phyloP scores from a whole-genome alignment of 345 rosid species.

The Lenwebbia sp. region DNA sequence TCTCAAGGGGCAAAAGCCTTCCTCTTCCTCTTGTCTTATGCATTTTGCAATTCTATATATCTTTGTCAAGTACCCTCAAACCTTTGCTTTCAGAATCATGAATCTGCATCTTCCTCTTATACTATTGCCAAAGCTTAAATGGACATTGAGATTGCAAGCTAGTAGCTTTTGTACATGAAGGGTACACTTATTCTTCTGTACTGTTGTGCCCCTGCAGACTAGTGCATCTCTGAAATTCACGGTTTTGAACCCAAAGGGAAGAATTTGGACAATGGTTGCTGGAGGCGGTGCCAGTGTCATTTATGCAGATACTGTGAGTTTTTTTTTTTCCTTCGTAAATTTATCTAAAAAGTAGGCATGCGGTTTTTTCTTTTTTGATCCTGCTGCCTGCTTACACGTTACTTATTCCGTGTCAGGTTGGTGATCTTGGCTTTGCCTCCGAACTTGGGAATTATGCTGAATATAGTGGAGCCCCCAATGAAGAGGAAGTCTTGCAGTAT shows the following conservation, averaged over 20 bases:
- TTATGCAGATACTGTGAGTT: slow-evolving; percentile 78
- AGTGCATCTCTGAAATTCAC: slow-evolving; percentile 97
- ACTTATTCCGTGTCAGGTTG: slow-evolving; percentile 40
- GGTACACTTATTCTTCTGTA: neutral
- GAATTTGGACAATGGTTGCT: slow-evolving; percentile 97
- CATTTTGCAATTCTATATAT: neutral
- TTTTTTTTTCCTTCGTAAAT: neutral
- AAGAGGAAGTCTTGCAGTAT: slow-evolving; percentile 92
- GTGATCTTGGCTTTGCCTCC: slow-evolving; percentile 87
- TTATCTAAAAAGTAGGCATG: neutral
- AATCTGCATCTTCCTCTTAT: neutral
- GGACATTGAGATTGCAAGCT: neutral
- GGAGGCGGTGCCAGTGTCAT: slow-evolving; percentile 99
- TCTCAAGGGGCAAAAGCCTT: neutral
- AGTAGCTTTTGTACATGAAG: neutral
- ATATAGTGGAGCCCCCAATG: slow-evolving; percentile 97
- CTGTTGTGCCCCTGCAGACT: slow-evolving; percentile 39
- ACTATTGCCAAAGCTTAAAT: neutral
- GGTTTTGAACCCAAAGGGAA: slow-evolving; percentile 82
- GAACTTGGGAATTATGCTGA: slow-evolving; percentile 95
- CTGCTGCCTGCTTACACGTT: neutral
- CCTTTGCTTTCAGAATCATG: neutral
- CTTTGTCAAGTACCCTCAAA: neutral
- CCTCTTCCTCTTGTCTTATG: neutral
- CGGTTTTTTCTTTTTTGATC: neutral